A percentile compares a stretch with the other conserved stretches of the same genome.
Conservation (phyloP, 2,329 filamentous ascomycete species). For the Colletotrichum agaves region DNA sequence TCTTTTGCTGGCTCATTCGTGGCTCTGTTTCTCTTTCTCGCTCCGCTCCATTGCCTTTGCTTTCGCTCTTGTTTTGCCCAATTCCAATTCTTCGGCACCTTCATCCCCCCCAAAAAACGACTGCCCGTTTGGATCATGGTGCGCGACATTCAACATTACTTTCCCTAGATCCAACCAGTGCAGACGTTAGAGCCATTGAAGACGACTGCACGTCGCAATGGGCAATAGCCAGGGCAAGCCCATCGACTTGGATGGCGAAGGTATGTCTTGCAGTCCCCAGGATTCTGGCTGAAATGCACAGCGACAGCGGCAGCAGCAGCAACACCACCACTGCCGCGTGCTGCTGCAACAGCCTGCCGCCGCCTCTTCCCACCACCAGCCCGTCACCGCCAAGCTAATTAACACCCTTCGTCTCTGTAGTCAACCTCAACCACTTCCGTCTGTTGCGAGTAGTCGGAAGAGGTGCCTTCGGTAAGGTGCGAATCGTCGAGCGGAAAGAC, state of each 20-base stretch:
- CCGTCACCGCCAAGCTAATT: conserved; percentile 30
- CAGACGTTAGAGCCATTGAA: conserved; percentile 36
- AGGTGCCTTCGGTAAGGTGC: conserved; percentile 97
- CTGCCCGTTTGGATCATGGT: conserved; percentile 35
- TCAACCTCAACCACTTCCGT: conserved; percentile 97
- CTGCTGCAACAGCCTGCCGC: neutral
- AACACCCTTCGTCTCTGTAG: conserved; percentile 56
- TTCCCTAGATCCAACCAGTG: conserved; percentile 35
- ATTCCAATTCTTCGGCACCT: conserved; percentile 20
- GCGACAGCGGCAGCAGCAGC: conserved; percentile 3
- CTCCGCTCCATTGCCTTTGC: conserved; percentile 30
- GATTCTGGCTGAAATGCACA: neutral
- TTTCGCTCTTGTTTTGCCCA: conserved; percentile 16
- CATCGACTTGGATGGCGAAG: conserved; percentile 91
- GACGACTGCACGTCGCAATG: conserved; percentile 64
- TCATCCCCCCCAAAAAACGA: conserved; percentile 16
- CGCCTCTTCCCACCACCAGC: conserved; percentile 12
- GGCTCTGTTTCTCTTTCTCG: conserved; percentile 30
- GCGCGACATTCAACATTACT: conserved; percentile 23
- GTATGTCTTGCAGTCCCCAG: conserved; percentile 59
- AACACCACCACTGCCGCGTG: neutral
- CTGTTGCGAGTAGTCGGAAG: conserved; percentile 95
- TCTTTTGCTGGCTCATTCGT: neutral
- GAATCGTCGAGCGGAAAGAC: conserved; percentile 98
- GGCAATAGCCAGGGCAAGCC: conserved; percentile 96